Percentiles rank a stretch among this genome's conserved stretches.
These are phyloP conservation scores for Hymenoscyphus fructigenus DNA, from an alignment of 2,329 filamentous ascomycete genomes.

Conservation along the genomic window DNA sequence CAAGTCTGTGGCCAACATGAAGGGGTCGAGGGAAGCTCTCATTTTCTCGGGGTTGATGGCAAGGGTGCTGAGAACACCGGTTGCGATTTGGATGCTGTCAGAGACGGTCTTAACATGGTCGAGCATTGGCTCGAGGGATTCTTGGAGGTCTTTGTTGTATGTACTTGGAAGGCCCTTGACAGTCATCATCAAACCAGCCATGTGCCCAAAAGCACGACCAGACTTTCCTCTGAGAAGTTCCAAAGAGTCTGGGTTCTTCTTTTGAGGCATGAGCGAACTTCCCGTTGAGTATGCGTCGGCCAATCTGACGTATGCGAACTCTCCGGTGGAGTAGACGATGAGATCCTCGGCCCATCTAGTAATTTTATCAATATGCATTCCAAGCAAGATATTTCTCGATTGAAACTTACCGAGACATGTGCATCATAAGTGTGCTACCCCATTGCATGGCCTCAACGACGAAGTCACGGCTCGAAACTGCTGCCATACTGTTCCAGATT, in stretches of 20 bases:
- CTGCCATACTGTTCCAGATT: slow-evolving; percentile 74
- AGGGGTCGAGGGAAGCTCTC: slow-evolving; percentile 73
- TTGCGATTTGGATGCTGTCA: slow-evolving; percentile 80
- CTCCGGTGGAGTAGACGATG: slow-evolving; percentile 73
- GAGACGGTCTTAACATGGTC: slow-evolving; percentile 79
- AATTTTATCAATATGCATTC: not conserved
- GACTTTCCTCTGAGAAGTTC: slow-evolving; percentile 75
- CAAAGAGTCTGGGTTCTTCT: slow-evolving; percentile 78
- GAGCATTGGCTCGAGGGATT: slow-evolving; percentile 81
- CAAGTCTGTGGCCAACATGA: slow-evolving; percentile 71
- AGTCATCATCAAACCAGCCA: slow-evolving; percentile 77
- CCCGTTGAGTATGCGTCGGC: slow-evolving; percentile 81
- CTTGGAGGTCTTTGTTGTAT: slow-evolving; percentile 93
- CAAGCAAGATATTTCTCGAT: not conserved
- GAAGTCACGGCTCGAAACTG: slow-evolving; percentile 67
- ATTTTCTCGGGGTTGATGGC: slow-evolving; percentile 71
- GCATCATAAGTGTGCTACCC: slow-evolving; percentile 74
- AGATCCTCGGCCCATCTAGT: slow-evolving; percentile 75
- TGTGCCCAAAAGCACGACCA: slow-evolving; percentile 75
- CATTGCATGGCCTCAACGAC: slow-evolving; percentile 80
- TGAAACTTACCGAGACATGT: slow-evolving; percentile 55
- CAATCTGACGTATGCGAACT: slow-evolving; percentile 71
- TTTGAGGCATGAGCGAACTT: slow-evolving; percentile 54
- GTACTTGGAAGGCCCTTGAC: slow-evolving; percentile 57
- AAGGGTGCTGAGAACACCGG: slow-evolving; percentile 75